These are phyloP conservation scores for Nitzschia inconspicua DNA, from an alignment of 108 stramenopile species.

Conservation along the genomic window DNA sequence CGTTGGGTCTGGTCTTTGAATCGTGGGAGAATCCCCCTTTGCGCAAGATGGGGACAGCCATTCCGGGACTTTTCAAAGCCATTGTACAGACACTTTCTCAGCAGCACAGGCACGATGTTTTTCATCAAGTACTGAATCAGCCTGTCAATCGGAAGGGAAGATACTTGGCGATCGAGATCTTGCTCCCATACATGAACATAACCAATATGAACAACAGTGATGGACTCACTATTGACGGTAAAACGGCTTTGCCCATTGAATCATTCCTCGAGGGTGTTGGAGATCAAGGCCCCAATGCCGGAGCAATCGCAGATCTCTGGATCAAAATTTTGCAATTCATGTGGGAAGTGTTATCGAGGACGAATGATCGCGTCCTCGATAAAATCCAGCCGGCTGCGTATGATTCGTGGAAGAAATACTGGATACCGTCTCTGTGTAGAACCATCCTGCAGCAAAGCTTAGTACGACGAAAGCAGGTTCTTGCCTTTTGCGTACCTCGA, in stretches of 20 bases:
- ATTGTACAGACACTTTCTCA: conserved; percentile 31
- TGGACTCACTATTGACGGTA: too few relatives aligned
- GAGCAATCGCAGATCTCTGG: conserved; percentile 58
- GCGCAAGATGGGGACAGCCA: conserved; percentile 42
- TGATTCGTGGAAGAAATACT: conserved; percentile 28
- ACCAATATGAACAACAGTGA: too few relatives aligned
- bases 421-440: conserved; percentile 42
- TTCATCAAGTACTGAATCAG: conserved; percentile 34
- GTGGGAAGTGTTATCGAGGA: conserved; percentile 8
- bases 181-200: conserved; percentile 38
- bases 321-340: conserved; percentile 31
- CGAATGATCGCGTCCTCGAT: neutral
- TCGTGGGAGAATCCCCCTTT: conserved; percentile 62
- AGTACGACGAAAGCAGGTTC: conserved; percentile 41
- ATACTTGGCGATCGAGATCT: conserved; percentile 56
- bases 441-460: conserved; percentile 26
- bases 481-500: conserved; percentile 51
- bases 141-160: conserved; percentile 54
- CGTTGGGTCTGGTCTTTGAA: conserved; percentile 37
- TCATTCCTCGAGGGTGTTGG: conserved; percentile 53
- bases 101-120: conserved; percentile 16
- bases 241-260: conserved; percentile 8
- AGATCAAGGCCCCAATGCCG: conserved; percentile 42
- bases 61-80: conserved; percentile 46
- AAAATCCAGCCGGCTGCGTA: neutral